Base-by-base conservation (phyloP, 73 alveolate species). In the Paramecium bursaria region DNA sequence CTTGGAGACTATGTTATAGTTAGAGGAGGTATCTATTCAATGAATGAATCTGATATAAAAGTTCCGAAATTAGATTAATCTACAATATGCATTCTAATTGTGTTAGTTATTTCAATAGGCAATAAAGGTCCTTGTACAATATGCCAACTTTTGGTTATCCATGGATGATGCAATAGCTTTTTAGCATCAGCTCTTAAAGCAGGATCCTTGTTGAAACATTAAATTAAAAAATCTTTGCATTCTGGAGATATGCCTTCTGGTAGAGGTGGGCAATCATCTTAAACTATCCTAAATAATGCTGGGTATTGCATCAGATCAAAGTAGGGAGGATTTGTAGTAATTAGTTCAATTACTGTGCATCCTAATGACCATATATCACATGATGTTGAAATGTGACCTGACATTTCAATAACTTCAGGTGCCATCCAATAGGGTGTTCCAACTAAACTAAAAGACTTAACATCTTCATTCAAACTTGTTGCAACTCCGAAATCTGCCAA, bases 381-480 rank as follows among this genome's bases (percentile, higher is more conserved):
- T 13, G 96, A 87, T 15, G 96, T 91, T 0, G 99, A 92, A 15
- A 95, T 89, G 60, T 91, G 87, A 3, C 98, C 99, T 48, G 86
- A 93, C 90, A 86, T 91, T 75, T 93, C 99, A 19, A 97, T 95
- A 6, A 97, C 98, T 92, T 97, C 99, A 17, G 99, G 99, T 4
- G 99, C 99, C 99, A 97, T 97, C 97, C 98, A 97, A 86, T 96
- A 95, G 17, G 99, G 98, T 46, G 99, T 95, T 0, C 99, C 99
- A 42, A 92, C 98, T 46, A 90, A 76, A 23, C 98, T 91, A 86
- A 87, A 93, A 54, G 94, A 95, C 86, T 94, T 91, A 29, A 91
- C 95, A 54, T 92, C 90, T 48, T 93, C 99, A 39, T 87, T 88
- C 46, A 97, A 57, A 25, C 80, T 89, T 23, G 96, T 95, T 19